phyloP scores from a whole-genome alignment of 108 stramenopile species.

The Pelagomonas calceolata region DNA sequence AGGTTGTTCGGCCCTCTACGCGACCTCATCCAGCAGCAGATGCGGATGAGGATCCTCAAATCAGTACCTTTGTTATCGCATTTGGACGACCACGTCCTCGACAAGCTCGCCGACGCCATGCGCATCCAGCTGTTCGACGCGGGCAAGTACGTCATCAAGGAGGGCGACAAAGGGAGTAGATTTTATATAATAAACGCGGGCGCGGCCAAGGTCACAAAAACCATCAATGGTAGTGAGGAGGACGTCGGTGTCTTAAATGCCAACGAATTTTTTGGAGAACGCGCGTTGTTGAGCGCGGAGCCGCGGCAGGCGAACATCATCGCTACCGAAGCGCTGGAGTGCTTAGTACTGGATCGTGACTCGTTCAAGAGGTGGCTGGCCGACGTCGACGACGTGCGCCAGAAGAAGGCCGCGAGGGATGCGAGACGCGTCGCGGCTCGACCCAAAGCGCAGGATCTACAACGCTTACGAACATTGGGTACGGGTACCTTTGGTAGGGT shows the following conservation, averaged over 20 bases:
- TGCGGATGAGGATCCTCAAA: neutral
- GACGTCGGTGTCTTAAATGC: constrained; percentile 27
- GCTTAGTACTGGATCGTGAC: constrained; percentile 5
- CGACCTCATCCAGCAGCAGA: neutral
- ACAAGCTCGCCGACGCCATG: constrained; percentile 12
- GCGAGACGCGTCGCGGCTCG: neutral
- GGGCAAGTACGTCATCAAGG: constrained; percentile 20
- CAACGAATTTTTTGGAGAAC: constrained; percentile 9
- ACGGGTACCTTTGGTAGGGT: constrained; percentile 97
- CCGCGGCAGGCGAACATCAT: constrained; percentile 1
- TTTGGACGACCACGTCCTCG: constrained; percentile 4
- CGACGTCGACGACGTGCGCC: neutral
- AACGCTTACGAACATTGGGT: constrained; percentile 82
- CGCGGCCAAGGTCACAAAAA: constrained; percentile 11
- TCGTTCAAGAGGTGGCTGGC: constrained; percentile 16
- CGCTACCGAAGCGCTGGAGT: constrained; percentile 4
- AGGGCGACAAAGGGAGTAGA: constrained; percentile 20
- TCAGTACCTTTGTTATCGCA: neutral
- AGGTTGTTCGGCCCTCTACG: neutral
- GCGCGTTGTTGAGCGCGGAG: constrained; percentile 7
- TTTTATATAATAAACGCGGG: constrained; percentile 36
- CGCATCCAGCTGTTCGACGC: constrained; percentile 4
- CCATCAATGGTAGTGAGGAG: constrained; percentile 11
- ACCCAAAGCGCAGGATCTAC: constrained; percentile 31
- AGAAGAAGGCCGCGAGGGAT: neutral